Base-by-base conservation (phyloP, 2,329 filamentous ascomycete species). In the Uncinocarpus reesii region DNA sequence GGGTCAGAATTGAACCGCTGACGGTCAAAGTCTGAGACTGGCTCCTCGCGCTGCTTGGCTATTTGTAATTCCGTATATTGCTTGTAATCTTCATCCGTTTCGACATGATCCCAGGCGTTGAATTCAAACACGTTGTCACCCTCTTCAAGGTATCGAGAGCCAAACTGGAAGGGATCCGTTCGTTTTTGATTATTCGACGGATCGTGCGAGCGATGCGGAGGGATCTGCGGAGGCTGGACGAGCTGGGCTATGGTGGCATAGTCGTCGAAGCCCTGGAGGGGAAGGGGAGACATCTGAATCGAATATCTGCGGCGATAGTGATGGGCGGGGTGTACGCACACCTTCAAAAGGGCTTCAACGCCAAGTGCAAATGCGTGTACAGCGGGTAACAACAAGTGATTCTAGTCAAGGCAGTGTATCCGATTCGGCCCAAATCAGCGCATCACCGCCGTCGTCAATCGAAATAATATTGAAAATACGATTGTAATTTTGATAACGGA, bases 91-190 rank as follows among this genome's bases (percentile, higher is more conserved):
- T 86, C 80, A 70, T 96, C 90, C 64, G 88, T 88, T 68, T 90
- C 83, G 63, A 96, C 92, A 65, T 98, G 90, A 65, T 98, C 92
- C 92, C 92, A 98, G 31, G 92, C 92, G 67, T 98, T 98, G 78
- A 92, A 95, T 65, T 93, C 84, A 70, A 90, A 98, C 60, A 94
- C 86, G 64, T 96, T 77, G 70, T 95, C 89, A 62, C 81, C 79
- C 65, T 90, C 76, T 59, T 84, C 80, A 44, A 98, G 79, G 60
- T 78, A 85, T 51, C 90, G 86, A 41, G 86, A 92, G 52, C 92
- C 92, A 66, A 98, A 98, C 67, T 93, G 84, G 67, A 96, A 98
- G 15, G 92, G 92, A 62, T 95, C 88, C 62, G 72, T 85, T 59
- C 87, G 79, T 71, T 96, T 96, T 69, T 84, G 73, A 65, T 88